Conservation (phyloP, 345 rosid species). For the Linum lewisii region DNA sequence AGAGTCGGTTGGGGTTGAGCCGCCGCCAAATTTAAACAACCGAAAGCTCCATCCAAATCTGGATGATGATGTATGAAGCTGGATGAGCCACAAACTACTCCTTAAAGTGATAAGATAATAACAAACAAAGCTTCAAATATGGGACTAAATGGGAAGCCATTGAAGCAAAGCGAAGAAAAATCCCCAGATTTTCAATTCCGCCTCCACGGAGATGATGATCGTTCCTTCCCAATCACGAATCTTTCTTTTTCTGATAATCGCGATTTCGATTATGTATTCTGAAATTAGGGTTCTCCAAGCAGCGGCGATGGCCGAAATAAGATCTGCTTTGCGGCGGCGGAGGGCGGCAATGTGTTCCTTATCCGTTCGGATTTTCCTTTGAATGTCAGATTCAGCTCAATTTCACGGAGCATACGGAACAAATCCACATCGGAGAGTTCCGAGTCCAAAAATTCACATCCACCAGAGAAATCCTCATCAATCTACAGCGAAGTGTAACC, state of each 20-base stretch:
- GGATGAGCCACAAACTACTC: no score
- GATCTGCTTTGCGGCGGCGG: constrained; percentile 39
- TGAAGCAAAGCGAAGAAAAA: no score
- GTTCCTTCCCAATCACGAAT: constrained; percentile 6
- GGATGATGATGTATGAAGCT: no score
- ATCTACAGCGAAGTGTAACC: constrained; percentile 40
- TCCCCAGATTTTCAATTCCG: neutral
- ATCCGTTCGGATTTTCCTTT: constrained; percentile 71
- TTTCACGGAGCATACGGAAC: constrained; percentile 14
- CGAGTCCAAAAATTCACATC: constrained; percentile 43
- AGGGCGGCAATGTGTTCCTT: constrained; percentile 18
- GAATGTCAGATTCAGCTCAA: constrained; percentile 36
- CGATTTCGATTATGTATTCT: constrained; percentile 3
- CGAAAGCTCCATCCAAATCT: no score
- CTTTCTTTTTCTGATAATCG: neutral
- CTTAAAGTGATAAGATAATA: no score
- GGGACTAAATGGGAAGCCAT: no score
- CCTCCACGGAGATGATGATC: no score
- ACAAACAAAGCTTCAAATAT: no score
- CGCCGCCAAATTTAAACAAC: no score
- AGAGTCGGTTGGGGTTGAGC: no score
- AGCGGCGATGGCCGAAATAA: neutral
- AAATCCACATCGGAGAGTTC: constrained; percentile 35
- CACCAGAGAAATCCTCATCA: constrained; percentile 26
- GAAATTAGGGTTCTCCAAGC: constrained; percentile 12